These are phyloP conservation scores for Ceratorhiza oryzae-sativae DNA, from an alignment of 1,284 basidiomycete species.

Conservation along the genomic window DNA sequence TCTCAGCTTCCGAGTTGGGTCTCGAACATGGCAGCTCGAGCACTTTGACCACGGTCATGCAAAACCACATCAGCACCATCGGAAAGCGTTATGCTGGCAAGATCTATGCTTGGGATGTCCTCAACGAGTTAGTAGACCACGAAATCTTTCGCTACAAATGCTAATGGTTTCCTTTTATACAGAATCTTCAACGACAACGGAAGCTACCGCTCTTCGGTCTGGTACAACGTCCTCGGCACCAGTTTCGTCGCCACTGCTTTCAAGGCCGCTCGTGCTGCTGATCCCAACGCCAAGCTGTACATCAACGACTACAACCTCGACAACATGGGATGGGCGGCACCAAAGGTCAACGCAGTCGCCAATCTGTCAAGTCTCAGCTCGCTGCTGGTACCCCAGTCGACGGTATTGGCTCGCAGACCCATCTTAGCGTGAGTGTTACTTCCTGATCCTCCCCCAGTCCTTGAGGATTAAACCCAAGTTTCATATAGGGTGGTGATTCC, in stretches of 20 bases:
- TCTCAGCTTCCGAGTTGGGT: constrained; percentile 60
- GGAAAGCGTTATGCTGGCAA: constrained; percentile 56
- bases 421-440: background rate
- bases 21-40: constrained; percentile 40
- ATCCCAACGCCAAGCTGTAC: constrained; percentile 40
- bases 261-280: constrained; percentile 44
- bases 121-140: constrained; percentile 48
- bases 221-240: constrained; percentile 47
- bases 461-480: constrained; percentile 55
- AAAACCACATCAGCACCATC: constrained; percentile 55
- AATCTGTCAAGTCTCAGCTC: constrained; percentile 60
- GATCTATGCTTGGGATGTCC: constrained; percentile 56
- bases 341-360: constrained; percentile 61
- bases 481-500: constrained; percentile 62
- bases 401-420: constrained; percentile 58
- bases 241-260: constrained; percentile 45
- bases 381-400: constrained; percentile 46
- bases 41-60: constrained; percentile 49
- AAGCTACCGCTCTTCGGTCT: constrained; percentile 53
- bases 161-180: too few relatives aligned
- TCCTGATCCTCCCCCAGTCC: constrained; percentile 38
- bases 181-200: constrained; percentile 54
- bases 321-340: constrained; percentile 48
- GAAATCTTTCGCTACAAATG: background rate
- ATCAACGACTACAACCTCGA: constrained; percentile 13